Percentiles rank a stretch among this genome's conserved stretches.
These are phyloP conservation scores for Chloranthus sessilifolius DNA, from an alignment of 164 flowering plant species.

Conservation along the genomic window DNA sequence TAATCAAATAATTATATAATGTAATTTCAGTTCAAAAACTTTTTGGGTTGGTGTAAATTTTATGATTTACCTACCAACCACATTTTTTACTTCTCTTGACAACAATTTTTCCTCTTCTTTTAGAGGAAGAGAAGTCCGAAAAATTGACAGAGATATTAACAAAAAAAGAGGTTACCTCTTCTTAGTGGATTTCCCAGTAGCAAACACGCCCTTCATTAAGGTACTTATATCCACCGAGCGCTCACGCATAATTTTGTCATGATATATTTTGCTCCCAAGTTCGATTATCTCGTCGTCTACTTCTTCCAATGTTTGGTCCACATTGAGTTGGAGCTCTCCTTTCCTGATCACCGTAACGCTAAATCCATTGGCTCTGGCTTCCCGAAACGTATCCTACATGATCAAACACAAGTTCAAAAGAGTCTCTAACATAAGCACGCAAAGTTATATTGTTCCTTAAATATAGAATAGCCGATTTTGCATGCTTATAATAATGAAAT, in stretches of 20 bases:
- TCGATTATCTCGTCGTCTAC: slow-evolving; percentile 71
- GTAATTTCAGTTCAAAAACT: no score
- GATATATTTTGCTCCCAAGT: slow-evolving; percentile 92
- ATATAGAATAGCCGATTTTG: neutral
- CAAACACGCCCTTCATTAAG: slow-evolving; percentile 69
- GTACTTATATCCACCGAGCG: slow-evolving; percentile 60
- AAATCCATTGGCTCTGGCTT: slow-evolving; percentile 90
- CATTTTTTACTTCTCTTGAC: no score
- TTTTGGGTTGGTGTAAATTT: no score
- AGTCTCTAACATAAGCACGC: neutral
- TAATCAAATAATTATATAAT: no score
- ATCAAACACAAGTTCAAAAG: neutral
- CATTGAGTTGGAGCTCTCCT: slow-evolving; percentile 67
- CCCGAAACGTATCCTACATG: slow-evolving; percentile 68
- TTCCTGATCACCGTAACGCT: slow-evolving; percentile 78
- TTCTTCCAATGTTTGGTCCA: slow-evolving; percentile 79
- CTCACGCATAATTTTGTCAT: slow-evolving; percentile 65
- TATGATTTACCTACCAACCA: no score
- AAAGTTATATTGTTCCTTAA: neutral
- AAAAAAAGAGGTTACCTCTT: slow-evolving; percentile 32
- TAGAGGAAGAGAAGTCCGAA: no score
- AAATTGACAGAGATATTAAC: no score
- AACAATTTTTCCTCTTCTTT: no score
- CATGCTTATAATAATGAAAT: no score
- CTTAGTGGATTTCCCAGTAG: slow-evolving; percentile 31